These are phyloP conservation scores for Ophidiomyces ophidiicola DNA, from an alignment of 2,329 filamentous ascomycete genomes.

Conservation along the genomic window DNA sequence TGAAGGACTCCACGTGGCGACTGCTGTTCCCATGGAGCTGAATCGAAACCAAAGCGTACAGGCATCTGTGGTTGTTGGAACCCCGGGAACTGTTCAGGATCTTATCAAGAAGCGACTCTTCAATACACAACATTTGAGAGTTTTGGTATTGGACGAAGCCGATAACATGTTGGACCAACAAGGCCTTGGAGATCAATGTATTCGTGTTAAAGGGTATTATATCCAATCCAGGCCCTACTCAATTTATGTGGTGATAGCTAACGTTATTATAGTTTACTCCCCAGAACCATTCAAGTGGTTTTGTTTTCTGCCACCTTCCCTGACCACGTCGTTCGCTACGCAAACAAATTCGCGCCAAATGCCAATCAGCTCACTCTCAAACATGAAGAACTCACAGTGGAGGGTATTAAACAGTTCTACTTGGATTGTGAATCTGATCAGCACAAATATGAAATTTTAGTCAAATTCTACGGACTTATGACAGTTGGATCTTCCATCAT, in stretches of 20 bases:
- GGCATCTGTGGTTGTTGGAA: constrained; percentile 77
- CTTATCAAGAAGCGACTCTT: constrained; percentile 66
- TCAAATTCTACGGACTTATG: constrained; percentile 90
- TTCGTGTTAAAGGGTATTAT: constrained; percentile 72
- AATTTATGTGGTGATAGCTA: constrained; percentile 22
- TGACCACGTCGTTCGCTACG: constrained; percentile 71
- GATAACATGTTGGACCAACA: constrained; percentile 98
- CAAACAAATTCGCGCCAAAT: constrained; percentile 68
- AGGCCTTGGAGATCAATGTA: constrained; percentile 87
- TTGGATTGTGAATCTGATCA: constrained; percentile 76
- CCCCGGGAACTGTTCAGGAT: constrained; percentile 85
- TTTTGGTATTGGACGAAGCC: constrained; percentile 88
- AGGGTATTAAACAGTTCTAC: constrained; percentile 95
- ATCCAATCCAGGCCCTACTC: background rate
- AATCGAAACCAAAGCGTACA: constrained; percentile 57
- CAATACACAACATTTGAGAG: constrained; percentile 57
- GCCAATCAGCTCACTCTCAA: constrained; percentile 79
- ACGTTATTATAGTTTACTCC: constrained; percentile 49
- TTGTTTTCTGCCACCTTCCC: constrained; percentile 95
- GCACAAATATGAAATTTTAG: constrained; percentile 76
- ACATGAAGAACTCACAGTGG: constrained; percentile 85
- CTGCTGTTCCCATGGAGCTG: constrained; percentile 67
- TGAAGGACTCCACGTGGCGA: constrained; percentile 59
- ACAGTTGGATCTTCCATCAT: constrained; percentile 96
- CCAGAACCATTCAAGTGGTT: constrained; percentile 66